Evolutionary conservation across 1,284 basidiomycete species (phyloP).

Genomic region (Leccinum pseudoinsigne): DNA sequence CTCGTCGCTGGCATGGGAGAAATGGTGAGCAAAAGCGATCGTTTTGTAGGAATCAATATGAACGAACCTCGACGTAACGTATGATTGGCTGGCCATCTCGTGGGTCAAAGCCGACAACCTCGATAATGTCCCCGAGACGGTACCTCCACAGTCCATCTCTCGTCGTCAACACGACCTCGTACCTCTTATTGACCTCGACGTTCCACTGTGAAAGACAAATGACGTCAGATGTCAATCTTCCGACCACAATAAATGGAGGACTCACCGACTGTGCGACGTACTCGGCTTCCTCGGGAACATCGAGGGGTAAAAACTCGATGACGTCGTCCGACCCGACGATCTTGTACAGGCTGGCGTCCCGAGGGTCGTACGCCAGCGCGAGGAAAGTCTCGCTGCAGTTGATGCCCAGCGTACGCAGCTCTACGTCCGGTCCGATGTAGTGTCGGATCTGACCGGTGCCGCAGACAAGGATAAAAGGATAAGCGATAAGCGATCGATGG

Average conservation of each 20-base stretch:
- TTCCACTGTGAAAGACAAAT: slow-evolving; percentile 20
- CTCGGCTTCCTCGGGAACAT: slow-evolving; percentile 18
- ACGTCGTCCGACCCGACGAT: slow-evolving; percentile 27
- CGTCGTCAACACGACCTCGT: slow-evolving; percentile 27
- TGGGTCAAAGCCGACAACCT: slow-evolving; percentile 24
- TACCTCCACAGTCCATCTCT: slow-evolving; percentile 29
- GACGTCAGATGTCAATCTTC: slow-evolving; percentile 1
- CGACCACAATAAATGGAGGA: not conserved
- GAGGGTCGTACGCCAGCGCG: slow-evolving; percentile 26
- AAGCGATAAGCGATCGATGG: not conserved
- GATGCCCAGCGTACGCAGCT: slow-evolving; percentile 24
- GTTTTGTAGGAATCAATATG: not conserved
- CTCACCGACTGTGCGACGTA: slow-evolving; percentile 22
- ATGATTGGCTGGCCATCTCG: slow-evolving; percentile 24
- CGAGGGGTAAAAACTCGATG: slow-evolving; percentile 24
- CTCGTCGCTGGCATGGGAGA: slow-evolving; percentile 14
- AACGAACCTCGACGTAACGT: slow-evolving; percentile 24
- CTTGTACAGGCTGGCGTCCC: slow-evolving; percentile 25
- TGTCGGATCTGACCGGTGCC: slow-evolving; percentile 15
- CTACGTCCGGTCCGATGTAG: slow-evolving; percentile 24
- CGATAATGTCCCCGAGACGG: slow-evolving; percentile 24
- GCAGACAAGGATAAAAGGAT: not conserved
- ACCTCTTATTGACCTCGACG: slow-evolving; percentile 13
- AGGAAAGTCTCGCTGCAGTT: slow-evolving; percentile 26
- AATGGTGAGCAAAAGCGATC: not conserved